Evolutionary conservation across 2,329 filamentous ascomycete genomes (phyloP), one percentile per base, ranked within the genome.

Genomic region (Colletotrichum chlorophyti): DNA sequence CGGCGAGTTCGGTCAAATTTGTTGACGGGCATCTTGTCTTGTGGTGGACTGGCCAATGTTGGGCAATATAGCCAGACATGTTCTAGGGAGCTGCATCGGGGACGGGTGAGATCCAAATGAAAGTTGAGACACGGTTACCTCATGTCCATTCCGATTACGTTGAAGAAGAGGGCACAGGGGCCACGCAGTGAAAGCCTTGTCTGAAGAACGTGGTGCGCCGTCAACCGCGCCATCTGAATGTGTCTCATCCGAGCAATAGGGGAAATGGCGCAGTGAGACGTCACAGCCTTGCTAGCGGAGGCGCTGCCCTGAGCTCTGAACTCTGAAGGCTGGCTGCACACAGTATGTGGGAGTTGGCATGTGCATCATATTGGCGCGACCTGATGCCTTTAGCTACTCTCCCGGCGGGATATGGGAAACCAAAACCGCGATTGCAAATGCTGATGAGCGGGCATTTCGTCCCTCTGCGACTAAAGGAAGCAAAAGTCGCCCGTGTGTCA

Each of bases 1-100:
- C 57, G 57, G 57, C 40, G 38, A 31, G 9, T 23, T 60, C 57
- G 57, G 51, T 27, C 57, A 50, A 60, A 60, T 45, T 14, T 37
- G 21, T 24, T 32, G 43, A n/a, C 43, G 38, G 17, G 19, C 26
- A 31, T n/a, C 35, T 50, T 8, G 8, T 42, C 17, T 21, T 17
- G 17, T 43, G 15, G 6, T 6, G 31, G n/a, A 34, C 35, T 37
- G 42, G 41, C 50, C 35, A 58, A 54, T 60, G 24, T 48, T 32
- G 27, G 14, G 14, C 5, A 21, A 29, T 21, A 17, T 19, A 48
- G 12, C 38, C n/a, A 55, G 55, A 55, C 45, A 55, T 59, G 51
- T 50, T 17, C 51, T 29, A 60, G 51, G 50, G 19, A 54, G 43
- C 38, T 15, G 29, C 15, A 45, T 37, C 37, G 51, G 45, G 40